Evolutionary conservation across 2,329 filamentous ascomycete species (phyloP).

Genomic region (Zymoseptoria crescenta): DNA sequence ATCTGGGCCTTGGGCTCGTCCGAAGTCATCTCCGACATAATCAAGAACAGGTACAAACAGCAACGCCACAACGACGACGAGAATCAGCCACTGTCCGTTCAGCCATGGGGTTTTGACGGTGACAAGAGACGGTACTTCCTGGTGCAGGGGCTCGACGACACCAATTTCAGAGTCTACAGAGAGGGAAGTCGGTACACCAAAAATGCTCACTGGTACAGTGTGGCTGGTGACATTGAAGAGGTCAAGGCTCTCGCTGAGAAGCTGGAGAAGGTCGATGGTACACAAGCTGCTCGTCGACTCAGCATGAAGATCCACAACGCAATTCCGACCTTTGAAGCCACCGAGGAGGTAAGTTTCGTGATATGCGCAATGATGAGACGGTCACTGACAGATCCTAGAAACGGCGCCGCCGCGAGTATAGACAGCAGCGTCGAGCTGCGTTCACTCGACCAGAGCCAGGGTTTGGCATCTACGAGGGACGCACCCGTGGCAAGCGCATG

Average conservation of each 20-base stretch:
- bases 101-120: conserved; percentile 83
- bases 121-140: conserved; percentile 91
- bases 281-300: conserved; percentile 70
- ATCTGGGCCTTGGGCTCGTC: conserved; percentile 87
- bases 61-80: conserved; percentile 66
- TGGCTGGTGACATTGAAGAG: conserved; percentile 86
- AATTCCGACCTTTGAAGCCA: conserved; percentile 83
- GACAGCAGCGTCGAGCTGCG: conserved; percentile 73
- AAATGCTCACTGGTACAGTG: conserved; percentile 76
- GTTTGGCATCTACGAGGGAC: conserved; percentile 90
- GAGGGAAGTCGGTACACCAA: conserved; percentile 77
- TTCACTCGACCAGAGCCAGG: conserved; percentile 83
- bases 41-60: conserved; percentile 85
- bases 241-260: conserved; percentile 67
- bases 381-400: conserved; percentile 50
- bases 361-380: not conserved
- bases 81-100: conserved; percentile 83
- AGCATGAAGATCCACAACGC: conserved; percentile 70
- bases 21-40: conserved; percentile 68
- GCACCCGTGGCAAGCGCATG: conserved; percentile 89
- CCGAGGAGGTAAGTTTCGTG: conserved; percentile 64
- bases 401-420: conserved; percentile 86
- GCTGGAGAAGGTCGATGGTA: conserved; percentile 67
- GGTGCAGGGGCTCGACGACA: conserved; percentile 89
- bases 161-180: conserved; percentile 84